A percentile compares a stretch with the other conserved stretches of the same genome.
These are phyloP conservation scores for Pelargonium citronellum DNA, from an alignment of 441 rosid genomes.

Conservation along the genomic window DNA sequence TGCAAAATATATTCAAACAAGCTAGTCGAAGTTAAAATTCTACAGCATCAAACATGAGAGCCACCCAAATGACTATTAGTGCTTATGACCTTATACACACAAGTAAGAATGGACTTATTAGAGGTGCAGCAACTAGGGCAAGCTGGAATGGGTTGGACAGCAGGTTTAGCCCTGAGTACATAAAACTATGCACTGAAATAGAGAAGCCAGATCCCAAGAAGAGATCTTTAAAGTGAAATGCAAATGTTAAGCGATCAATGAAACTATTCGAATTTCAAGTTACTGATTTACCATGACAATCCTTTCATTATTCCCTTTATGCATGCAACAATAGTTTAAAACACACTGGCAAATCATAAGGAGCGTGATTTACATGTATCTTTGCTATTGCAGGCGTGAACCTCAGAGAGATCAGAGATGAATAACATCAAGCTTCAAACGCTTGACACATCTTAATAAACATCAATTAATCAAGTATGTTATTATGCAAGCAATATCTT, in stretches of 20 bases:
- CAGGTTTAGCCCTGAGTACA: not conserved
- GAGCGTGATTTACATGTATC: not conserved
- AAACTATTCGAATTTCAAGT: not conserved
- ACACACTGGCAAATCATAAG: not conserved
- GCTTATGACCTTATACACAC: not conserved
- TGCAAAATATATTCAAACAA: not conserved
- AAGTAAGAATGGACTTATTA: not conserved
- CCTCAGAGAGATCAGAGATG: not conserved
- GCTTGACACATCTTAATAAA: not conserved
- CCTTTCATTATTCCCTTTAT: too few species aligned
- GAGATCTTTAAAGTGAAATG: not conserved
- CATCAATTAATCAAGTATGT: not conserved
- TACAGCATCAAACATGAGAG: slow-evolving; percentile 1
- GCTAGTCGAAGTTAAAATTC: not conserved
- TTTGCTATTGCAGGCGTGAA: not conserved
- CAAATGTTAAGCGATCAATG: not conserved
- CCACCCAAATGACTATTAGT: slow-evolving; percentile 9
- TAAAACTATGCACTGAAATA: not conserved
- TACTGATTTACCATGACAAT: not conserved
- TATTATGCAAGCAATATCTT: too few species aligned
- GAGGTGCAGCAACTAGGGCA: slow-evolving; percentile 4
- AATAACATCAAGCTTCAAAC: not conserved
- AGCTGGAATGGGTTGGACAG: not conserved
- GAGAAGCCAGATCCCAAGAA: not conserved
- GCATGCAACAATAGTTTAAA: too few species aligned